Base-by-base conservation (phyloP, 176 grass and related monocot species). In the Avena atlantica region DNA sequence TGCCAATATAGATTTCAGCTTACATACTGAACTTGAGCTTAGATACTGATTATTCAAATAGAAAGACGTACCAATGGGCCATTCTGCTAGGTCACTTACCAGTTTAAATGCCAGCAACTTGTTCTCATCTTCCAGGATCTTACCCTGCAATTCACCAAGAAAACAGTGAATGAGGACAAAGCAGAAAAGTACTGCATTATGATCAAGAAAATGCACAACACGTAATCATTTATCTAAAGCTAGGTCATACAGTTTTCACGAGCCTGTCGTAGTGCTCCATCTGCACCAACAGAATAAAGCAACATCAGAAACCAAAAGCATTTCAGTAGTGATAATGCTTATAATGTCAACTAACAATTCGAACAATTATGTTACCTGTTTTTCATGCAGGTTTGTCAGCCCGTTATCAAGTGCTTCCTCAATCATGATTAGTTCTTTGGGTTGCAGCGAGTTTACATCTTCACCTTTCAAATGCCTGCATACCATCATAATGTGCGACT, bases 381-480 rank as follows among this genome's bases (percentile, higher is more conserved):
- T 90, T 6, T 92, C 90, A 20, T 93, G 78, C 69, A 93, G 83
- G 34, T 61, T 83, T 0, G 84, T 89, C 36, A 94, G 42, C 19
- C 97, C 97, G 81, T 90, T 92, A 80, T 99, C 82, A 49, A 99
- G 92, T 23, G 92, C 92, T 51, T 94, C 91, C 83, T 96, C 97
- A 49, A 93, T 99, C 56, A 89, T 88, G 87, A 99, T 96, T 75
- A 99, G 40, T 50, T 99, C 97, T 83, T 87, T 92, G 45, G 97
- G 91, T 56, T 94, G 87, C 81, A 99, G 92, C 6, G 94, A 96
- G 70, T 96, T 99, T 45, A 99, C 37, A 90, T 99, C 97, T 84
- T 98, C 93, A 31, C 96, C 96, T 74, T 93, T 98, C 79, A 98
- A 82, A 84, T 98, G 93, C 73, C 96, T 98, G 82, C 57, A 56